Evolutionary conservation across 352 stramenopile species (phyloP), one percentile per base, ranked within the genome.

Genomic region (Globisporangium recalcitrans): DNA sequence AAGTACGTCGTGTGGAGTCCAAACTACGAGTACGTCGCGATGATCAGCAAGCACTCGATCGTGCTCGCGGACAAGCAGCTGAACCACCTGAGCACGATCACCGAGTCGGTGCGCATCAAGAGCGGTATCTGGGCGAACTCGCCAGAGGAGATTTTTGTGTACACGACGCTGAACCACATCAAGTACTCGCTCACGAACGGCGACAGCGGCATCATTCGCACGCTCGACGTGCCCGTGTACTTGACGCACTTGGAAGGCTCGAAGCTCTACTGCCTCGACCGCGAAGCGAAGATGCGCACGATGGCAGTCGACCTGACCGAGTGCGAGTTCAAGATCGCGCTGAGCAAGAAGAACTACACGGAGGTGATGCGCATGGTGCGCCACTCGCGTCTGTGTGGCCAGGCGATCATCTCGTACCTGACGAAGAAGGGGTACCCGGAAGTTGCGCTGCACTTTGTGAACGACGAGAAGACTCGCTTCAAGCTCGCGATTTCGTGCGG

Each of bases 401-500:
- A 98, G 72, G 96, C 98, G 22, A 99, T 99, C 73, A 98, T 99
- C 63, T 95, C 93, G 31, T 99, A 99, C 76, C 75, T 99, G 54
- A 98, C 98, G 58, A 90, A 96, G 44, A 99, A 99, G 77, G 98
- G 98, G n/a, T 99, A 99, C 74, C 97, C 97, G 3, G 97, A 99
- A 69, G 97, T 99, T 22, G 98, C 98, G 9, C 84, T 99, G 48
- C 97, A 99, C 82, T 99, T 99, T 79, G 98, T 99, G 34, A 96
- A 96, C 58, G 97, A 99, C 76, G 96, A 98, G 49, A 96, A 97
- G 73, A 99, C 97, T 51, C 84, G 96, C 31, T 99, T 99, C 82
- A 98, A 98, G 68, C 81, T 99, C 27, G 96, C 95, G 6, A 95
- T 99, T 62, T 98, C 96, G 44, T 99, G 98, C 67, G 97, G 97